These are phyloP conservation scores for Polytrichum formosum DNA, from an alignment of 225 moss, liverwort and hornwort genomes.

Conservation along the genomic window DNA sequence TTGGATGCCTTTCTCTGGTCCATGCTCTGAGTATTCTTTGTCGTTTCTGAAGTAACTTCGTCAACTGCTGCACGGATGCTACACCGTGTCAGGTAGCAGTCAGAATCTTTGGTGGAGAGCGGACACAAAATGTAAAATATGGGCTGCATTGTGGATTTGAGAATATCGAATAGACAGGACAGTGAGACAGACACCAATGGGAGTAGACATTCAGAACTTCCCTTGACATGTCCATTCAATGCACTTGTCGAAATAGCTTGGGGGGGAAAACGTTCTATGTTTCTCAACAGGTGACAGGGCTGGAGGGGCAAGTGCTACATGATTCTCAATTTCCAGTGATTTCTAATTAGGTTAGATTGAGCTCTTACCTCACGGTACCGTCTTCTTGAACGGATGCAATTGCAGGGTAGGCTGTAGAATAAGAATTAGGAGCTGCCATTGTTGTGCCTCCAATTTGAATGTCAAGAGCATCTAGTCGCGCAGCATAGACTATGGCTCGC, in stretches of 20 bases:
- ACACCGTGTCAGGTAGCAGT: conserved; percentile 31
- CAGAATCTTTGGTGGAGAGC: conserved; percentile 16
- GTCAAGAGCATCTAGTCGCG: conserved; percentile 41
- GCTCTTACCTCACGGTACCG: conserved; percentile 43
- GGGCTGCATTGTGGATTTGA: too few species aligned
- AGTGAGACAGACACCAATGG: too few species aligned
- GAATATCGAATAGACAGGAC: too few species aligned
- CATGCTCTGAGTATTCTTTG: conserved; percentile 5
- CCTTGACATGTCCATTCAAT: too few species aligned
- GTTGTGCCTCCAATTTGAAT: conserved; percentile 48
- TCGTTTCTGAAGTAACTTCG: conserved; percentile 10
- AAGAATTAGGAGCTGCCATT: conserved; percentile 17
- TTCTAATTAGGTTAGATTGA: conserved; percentile 1
- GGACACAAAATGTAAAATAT: too few species aligned
- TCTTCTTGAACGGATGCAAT: conserved; percentile 55
- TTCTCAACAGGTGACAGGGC: too few species aligned
- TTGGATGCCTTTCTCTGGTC: conserved; percentile 17
- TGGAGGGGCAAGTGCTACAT: too few species aligned
- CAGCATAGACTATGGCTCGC: conserved; percentile 56
- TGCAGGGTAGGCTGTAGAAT: conserved; percentile 26
- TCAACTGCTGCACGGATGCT: conserved; percentile 60
- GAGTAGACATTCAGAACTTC: too few species aligned
- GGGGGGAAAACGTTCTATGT: too few species aligned
- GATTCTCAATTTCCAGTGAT: too few species aligned
- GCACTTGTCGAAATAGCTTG: too few species aligned